Conservation (phyloP, 495 filamentous ascomycete genomes). For the Podospora pseudopauciseta region DNA sequence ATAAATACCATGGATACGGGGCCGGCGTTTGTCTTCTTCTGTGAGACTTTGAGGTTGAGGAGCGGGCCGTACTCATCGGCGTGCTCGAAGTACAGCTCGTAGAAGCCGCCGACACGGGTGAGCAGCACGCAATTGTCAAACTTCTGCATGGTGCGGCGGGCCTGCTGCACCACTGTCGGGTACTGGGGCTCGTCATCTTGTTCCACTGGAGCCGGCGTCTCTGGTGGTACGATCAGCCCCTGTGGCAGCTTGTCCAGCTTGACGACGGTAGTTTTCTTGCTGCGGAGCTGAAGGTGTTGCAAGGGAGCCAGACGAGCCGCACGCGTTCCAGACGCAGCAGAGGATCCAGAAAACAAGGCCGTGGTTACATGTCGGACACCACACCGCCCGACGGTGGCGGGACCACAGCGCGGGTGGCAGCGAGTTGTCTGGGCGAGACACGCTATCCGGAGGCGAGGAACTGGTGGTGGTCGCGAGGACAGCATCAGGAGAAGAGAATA, state of each 20-base stretch:
- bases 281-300: constrained; percentile 20
- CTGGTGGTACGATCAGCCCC: constrained; percentile 40
- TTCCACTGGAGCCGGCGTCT: constrained; percentile 17
- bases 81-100: constrained; percentile 95
- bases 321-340: neutral
- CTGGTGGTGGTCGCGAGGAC: constrained; percentile 24
- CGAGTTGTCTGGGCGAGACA: constrained; percentile 21
- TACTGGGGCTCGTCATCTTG: constrained; percentile 58
- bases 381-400: constrained; percentile 29
- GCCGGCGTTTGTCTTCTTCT: constrained; percentile 69
- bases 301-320: constrained; percentile 1
- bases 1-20: constrained; percentile 70
- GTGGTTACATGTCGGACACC: constrained; percentile 24
- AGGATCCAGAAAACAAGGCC: neutral
- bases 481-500: constrained; percentile 28
- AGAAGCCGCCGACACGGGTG: constrained; percentile 90
- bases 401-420: constrained; percentile 9
- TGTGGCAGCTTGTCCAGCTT: constrained; percentile 65
- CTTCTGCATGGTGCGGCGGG: constrained; percentile 82
- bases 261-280: constrained; percentile 50
- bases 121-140: constrained; percentile 86
- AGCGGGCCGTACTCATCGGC: constrained; percentile 83
- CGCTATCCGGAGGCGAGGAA: constrained; percentile 27
- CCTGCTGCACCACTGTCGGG: constrained; percentile 84
- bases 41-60: constrained; percentile 82